Conservation (phyloP, 371 early-diverging fungal genomes). For the Zychaea mexicana region DNA sequence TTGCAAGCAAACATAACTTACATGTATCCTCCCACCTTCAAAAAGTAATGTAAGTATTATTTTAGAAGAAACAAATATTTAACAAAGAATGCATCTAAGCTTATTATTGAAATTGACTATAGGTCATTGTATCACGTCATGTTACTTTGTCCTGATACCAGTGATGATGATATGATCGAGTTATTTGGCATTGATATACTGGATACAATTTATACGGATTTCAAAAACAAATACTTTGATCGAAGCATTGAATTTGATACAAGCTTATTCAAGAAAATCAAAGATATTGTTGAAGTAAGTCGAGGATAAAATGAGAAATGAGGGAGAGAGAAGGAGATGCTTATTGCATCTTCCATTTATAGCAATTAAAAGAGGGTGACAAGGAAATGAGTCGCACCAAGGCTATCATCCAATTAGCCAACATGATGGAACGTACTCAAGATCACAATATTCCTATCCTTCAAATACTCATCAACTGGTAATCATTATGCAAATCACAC, state of each 20-base stretch:
- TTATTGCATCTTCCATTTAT: neutral
- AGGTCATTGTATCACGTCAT: neutral
- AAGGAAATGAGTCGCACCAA: neutral
- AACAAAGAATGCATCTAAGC: no score
- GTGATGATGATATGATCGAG: neutral
- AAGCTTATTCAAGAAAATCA: neutral
- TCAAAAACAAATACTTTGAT: neutral
- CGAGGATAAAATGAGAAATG: neutral
- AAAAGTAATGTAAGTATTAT: neutral
- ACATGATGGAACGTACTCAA: neutral
- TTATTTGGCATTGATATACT: neutral
- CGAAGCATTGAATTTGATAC: neutral
- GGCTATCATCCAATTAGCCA: neutral
- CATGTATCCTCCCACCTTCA: neutral
- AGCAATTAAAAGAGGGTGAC: neutral
- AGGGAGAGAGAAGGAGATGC: neutral
- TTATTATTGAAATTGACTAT: no score
- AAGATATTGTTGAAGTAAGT: slow-evolving; percentile 4
- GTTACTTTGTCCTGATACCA: neutral
- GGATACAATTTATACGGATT: neutral
- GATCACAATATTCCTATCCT: neutral
- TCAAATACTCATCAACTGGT: neutral
- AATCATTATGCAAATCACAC: neutral
- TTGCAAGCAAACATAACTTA: neutral
- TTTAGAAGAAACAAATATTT: neutral